Evolutionary conservation across 345 rosid species (phyloP).

Genomic region (Brassica napus): DNA sequence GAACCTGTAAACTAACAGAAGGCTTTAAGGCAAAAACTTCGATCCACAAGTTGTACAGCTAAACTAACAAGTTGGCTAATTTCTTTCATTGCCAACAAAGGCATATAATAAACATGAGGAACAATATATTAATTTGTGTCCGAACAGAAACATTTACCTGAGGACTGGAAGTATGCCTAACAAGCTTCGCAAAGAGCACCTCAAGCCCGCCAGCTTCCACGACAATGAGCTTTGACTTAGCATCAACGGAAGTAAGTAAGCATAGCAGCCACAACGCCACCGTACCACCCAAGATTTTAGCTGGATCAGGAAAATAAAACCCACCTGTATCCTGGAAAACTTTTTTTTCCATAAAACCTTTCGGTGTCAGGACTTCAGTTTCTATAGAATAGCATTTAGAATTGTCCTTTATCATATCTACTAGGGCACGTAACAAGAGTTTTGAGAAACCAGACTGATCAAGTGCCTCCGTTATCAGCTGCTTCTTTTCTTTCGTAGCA

Average conservation of each 20-base stretch:
- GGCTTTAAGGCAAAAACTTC: not conserved
- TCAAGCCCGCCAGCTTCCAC: conserved; percentile 90
- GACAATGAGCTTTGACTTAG: conserved; percentile 48
- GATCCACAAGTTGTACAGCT: not conserved
- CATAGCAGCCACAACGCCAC: conserved; percentile 73
- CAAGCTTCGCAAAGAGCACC: conserved; percentile 61
- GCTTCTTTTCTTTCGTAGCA: conserved; percentile 66
- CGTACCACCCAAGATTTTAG: conserved; percentile 58
- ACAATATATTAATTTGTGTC: not conserved
- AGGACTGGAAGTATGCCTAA: conserved; percentile 54
- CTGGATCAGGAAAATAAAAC: conserved; percentile 66
- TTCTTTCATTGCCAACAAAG: conserved; percentile 8
- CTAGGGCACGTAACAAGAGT: conserved; percentile 62
- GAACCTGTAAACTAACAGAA: conserved; percentile 12
- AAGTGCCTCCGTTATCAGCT: conserved; percentile 58
- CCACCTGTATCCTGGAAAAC: conserved; percentile 59
- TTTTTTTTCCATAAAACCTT: conserved; percentile 59
- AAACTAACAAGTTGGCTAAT: conserved; percentile 18
- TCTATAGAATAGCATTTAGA: conserved; percentile 53
- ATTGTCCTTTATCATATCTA: conserved; percentile 65
- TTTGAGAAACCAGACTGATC: conserved; percentile 56
- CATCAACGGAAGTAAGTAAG: conserved; percentile 56
- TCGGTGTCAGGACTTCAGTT: conserved; percentile 58
- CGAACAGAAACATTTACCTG: conserved; percentile 23
- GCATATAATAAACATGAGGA: conserved; percentile 14